These are phyloP conservation scores for Mucor sp. DNA, from an alignment of 371 early-diverging fungal species.

Conservation along the genomic window DNA sequence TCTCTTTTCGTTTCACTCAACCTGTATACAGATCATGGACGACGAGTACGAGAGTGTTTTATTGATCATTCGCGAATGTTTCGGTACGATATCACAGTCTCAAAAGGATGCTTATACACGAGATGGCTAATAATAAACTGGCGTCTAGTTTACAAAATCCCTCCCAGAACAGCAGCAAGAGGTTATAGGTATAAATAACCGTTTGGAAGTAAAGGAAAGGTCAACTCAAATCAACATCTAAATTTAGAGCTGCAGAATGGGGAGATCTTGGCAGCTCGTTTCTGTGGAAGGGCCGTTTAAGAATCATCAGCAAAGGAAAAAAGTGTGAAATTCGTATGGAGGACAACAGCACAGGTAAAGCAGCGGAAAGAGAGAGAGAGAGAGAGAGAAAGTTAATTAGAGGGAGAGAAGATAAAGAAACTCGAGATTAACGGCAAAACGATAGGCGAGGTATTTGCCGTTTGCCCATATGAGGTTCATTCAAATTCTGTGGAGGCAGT, in stretches of 20 bases:
- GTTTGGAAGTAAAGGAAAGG: background rate
- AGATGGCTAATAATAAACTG: background rate
- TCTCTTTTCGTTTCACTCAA: background rate
- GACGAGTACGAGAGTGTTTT: conserved; percentile 81
- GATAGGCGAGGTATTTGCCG: conserved; percentile 85
- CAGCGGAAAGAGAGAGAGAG: background rate
- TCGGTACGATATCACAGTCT: conserved; percentile 48
- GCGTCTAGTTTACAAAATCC: conserved; percentile 74
- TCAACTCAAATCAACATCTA: background rate
- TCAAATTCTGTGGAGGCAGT: conserved; percentile 85
- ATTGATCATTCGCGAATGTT: conserved; percentile 80
- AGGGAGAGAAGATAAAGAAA: background rate
- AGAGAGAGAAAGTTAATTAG: background rate
- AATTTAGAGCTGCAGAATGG: conserved; percentile 83
- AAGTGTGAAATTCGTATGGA: conserved; percentile 80
- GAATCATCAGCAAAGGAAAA: conserved; percentile 71
- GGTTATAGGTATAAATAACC: conserved; percentile 65
- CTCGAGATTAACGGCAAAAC: background rate
- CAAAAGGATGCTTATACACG: background rate
- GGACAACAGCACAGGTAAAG: conserved; percentile 62
- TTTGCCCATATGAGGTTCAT: conserved; percentile 77
- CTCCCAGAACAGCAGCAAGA: conserved; percentile 74
- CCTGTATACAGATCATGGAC: background rate
- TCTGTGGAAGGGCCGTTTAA: conserved; percentile 85
- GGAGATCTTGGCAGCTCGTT: conserved; percentile 69